phyloP scores from a whole-genome alignment of 2,329 filamentous ascomycete genomes.

The Diaporthe ilicicola region DNA sequence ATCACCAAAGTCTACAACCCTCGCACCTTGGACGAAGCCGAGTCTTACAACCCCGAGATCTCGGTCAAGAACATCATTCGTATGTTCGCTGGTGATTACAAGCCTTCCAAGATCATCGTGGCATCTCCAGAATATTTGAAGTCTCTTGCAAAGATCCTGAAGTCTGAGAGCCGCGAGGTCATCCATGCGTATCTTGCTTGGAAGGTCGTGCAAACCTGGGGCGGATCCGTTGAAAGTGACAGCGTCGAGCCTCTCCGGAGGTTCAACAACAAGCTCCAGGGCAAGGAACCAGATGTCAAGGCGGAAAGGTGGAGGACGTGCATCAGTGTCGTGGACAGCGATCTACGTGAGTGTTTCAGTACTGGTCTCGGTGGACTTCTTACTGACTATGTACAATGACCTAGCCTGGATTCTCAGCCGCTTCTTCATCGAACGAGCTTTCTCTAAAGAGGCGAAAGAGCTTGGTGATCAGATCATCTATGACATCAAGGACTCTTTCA shows the following conservation, averaged over 20 bases:
- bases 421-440: conserved; percentile 75
- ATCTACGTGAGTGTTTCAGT: conserved; percentile 46
- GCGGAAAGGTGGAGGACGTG: conserved; percentile 75
- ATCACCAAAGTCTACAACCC: conserved; percentile 34
- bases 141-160: conserved; percentile 63
- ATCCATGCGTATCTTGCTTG: conserved; percentile 71
- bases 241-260: conserved; percentile 66
- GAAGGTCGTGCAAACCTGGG: conserved; percentile 70
- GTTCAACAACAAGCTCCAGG: conserved; percentile 68
- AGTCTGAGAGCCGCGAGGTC: conserved; percentile 57
- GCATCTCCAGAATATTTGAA: conserved; percentile 63
- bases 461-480: conserved; percentile 75
- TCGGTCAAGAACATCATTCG: conserved; percentile 35
- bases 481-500: conserved; percentile 74
- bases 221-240: conserved; percentile 65
- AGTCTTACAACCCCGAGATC: conserved; percentile 31
- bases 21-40: conserved; percentile 27
- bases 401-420: conserved; percentile 75
- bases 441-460: conserved; percentile 71
- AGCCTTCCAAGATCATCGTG: conserved; percentile 30
- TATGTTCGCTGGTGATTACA: conserved; percentile 17
- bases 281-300: conserved; percentile 68
- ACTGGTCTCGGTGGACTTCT: too few relatives aligned
- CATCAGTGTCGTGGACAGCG: conserved; percentile 63
- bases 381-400: conserved; percentile 36